Percentiles rank a stretch among this genome's conserved stretches.
These are phyloP conservation scores for Aspergillus amoenus DNA, from an alignment of 2,329 filamentous ascomycete genomes.

Conservation along the genomic window DNA sequence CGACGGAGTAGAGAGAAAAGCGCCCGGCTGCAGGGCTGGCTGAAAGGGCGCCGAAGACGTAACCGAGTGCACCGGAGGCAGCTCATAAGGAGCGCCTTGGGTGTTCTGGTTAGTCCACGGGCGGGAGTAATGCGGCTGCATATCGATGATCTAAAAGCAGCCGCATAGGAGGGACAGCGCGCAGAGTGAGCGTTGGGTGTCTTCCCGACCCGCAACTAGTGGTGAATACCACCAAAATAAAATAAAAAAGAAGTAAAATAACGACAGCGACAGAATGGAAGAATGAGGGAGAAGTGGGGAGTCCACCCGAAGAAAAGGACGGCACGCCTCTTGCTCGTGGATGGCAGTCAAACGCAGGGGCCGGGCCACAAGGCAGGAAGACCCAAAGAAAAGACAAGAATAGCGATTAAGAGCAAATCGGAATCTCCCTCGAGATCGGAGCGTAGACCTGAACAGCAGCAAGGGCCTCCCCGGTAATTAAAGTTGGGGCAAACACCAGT, in stretches of 20 bases:
- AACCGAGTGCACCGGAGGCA: conserved; percentile 37
- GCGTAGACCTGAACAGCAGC: background rate
- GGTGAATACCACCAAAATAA: background rate
- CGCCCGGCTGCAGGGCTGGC: conserved; percentile 22
- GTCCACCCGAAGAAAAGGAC: background rate
- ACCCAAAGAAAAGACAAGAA: conserved; percentile 3
- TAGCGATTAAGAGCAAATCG: conserved; percentile 9
- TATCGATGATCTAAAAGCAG: conserved; percentile 20
- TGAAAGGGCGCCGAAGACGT: conserved; percentile 31
- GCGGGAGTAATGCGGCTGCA: conserved; percentile 37
- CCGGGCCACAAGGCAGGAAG: conserved; percentile 1
- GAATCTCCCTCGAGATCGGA: conserved; percentile 5
- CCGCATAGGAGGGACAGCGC: conserved; percentile 18
- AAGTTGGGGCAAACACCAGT: conserved; percentile 13
- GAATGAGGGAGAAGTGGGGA: conserved; percentile 6
- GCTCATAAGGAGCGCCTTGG: conserved; percentile 30
- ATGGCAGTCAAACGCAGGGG: background rate
- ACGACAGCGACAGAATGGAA: background rate
- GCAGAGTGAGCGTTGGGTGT: background rate
- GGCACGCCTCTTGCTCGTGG: conserved; percentile 4
- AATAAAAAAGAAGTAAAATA: background rate
- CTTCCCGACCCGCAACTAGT: background rate
- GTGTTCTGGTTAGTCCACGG: conserved; percentile 25
- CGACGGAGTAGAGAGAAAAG: conserved; percentile 37
- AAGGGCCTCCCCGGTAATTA: conserved; percentile 12